Conservation (phyloP, 2,329 filamentous ascomycete genomes). For the Tetracladium maxilliforme region DNA sequence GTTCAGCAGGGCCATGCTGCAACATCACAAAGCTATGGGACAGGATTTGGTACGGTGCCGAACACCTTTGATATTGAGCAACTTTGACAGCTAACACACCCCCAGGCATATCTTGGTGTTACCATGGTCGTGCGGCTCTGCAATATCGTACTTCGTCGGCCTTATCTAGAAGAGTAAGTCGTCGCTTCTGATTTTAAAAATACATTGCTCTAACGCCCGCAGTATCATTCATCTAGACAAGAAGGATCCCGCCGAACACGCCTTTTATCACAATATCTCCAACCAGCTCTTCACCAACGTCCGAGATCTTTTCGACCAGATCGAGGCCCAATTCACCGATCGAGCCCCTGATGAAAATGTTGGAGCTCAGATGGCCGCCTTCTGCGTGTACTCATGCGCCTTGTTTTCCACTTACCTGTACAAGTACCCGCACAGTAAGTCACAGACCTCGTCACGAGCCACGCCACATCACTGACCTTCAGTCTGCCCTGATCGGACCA, state of each 20-base stretch:
- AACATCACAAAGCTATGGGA: slow-evolving; percentile 17
- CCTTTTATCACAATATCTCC: slow-evolving; percentile 14
- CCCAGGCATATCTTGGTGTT: slow-evolving; percentile 17
- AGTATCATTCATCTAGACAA: too few species aligned
- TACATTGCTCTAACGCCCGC: too few species aligned
- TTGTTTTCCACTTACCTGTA: slow-evolving; percentile 18
- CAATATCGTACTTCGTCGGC: slow-evolving; percentile 19
- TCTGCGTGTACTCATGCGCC: slow-evolving; percentile 23
- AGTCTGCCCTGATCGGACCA: too few species aligned
- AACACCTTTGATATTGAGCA: too few species aligned
- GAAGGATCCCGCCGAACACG: too few species aligned
- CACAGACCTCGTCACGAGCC: too few species aligned
- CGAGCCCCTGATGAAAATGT: slow-evolving; percentile 14
- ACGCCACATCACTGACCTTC: too few species aligned
- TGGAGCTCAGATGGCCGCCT: slow-evolving; percentile 19
- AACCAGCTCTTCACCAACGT: slow-evolving; percentile 19
- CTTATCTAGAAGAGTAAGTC: slow-evolving; percentile 12
- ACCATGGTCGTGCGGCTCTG: slow-evolving; percentile 19
- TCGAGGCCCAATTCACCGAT: slow-evolving; percentile 15
- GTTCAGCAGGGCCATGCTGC: slow-evolving; percentile 20
- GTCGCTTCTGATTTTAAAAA: too few species aligned
- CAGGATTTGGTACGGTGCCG: slow-evolving; percentile 16
- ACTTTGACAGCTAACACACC: too few species aligned
- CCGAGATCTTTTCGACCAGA: slow-evolving; percentile 18
- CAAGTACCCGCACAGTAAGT: too few species aligned